Evolutionary conservation across 2,329 filamentous ascomycete species (phyloP).

Genomic region (Zasmidium citrigriseum): DNA sequence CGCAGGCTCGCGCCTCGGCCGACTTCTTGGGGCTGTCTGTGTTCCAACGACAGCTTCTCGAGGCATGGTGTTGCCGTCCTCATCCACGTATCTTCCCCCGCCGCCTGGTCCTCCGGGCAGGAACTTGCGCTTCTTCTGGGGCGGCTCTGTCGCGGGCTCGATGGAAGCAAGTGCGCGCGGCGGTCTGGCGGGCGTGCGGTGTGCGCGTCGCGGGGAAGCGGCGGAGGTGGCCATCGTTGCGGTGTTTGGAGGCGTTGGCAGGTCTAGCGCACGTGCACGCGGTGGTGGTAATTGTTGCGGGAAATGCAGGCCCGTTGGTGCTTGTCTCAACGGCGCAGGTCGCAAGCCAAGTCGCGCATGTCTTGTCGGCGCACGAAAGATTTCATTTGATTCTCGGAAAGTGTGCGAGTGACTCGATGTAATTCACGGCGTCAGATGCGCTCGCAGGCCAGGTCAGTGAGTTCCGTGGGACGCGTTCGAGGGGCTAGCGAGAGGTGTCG

Average conservation of each 20-base stretch:
- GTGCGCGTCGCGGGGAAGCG: slow-evolving; percentile 28
- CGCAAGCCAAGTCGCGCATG: slow-evolving; percentile 3
- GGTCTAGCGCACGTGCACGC: background rate
- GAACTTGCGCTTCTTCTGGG: slow-evolving; percentile 60
- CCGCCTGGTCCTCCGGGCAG: slow-evolving; percentile 84
- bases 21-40: slow-evolving; percentile 37
- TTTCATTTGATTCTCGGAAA: background rate
- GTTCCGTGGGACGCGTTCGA: background rate
- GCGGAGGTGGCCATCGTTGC: slow-evolving; percentile 28
- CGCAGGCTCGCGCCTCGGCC: slow-evolving; percentile 12
- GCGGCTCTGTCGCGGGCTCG: slow-evolving; percentile 43
- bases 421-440: background rate
- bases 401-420: background rate
- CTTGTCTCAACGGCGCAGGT: slow-evolving; percentile 5
- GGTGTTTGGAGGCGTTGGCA: background rate
- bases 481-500: background rate
- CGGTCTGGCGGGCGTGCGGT: slow-evolving; percentile 32
- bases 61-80: slow-evolving; percentile 64
- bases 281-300: background rate
- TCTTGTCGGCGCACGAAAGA: background rate
- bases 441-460: background rate
- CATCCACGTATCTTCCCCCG: slow-evolving; percentile 79
- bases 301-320: slow-evolving; percentile 4
- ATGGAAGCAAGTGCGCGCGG: slow-evolving; percentile 28
- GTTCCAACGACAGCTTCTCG: slow-evolving; percentile 38